Conservation (phyloP, 495 filamentous ascomycete genomes). For the Glarea lozoyensis region DNA sequence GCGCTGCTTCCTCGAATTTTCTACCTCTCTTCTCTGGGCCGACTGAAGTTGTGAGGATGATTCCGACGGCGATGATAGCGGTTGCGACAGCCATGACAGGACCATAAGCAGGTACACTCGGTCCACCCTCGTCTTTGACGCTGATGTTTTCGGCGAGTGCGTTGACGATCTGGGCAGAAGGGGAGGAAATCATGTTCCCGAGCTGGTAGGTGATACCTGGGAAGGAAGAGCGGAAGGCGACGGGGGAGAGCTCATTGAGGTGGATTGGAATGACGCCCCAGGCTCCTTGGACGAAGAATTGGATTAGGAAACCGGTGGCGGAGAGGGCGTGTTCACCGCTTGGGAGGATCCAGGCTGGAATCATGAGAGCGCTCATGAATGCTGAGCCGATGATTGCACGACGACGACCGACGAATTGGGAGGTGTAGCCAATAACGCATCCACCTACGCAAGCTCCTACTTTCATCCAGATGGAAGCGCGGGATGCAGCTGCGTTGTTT, state of each 20-base stretch:
- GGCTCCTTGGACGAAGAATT: conserved; percentile 71
- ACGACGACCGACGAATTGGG: conserved; percentile 63
- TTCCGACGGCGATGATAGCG: conserved; percentile 52
- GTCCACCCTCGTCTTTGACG: conserved; percentile 17
- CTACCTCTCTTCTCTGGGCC: conserved; percentile 48
- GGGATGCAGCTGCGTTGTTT: conserved; percentile 45
- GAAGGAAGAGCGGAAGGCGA: conserved; percentile 63
- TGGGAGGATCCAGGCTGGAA: conserved; percentile 66
- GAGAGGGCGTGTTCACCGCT: conserved; percentile 50
- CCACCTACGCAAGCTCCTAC: conserved; percentile 66
- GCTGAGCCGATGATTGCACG: conserved; percentile 53
- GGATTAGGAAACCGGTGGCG: conserved; percentile 62
- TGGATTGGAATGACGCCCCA: conserved; percentile 76
- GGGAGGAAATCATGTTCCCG: conserved; percentile 68
- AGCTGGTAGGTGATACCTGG: conserved; percentile 63
- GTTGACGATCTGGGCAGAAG: conserved; percentile 42
- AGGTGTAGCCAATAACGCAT: conserved; percentile 60
- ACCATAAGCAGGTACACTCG: conserved; percentile 25
- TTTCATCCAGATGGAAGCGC: conserved; percentile 57
- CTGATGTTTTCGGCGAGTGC: conserved; percentile 30
- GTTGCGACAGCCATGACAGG: conserved; percentile 26
- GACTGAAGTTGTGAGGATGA: conserved; percentile 47
- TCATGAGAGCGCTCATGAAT: conserved; percentile 64
- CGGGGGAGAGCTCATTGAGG: conserved; percentile 67
- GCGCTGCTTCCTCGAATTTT: no score